Evolutionary conservation across 2,329 filamentous ascomycete genomes (phyloP).

Genomic region (Fusarium praegraminearum): DNA sequence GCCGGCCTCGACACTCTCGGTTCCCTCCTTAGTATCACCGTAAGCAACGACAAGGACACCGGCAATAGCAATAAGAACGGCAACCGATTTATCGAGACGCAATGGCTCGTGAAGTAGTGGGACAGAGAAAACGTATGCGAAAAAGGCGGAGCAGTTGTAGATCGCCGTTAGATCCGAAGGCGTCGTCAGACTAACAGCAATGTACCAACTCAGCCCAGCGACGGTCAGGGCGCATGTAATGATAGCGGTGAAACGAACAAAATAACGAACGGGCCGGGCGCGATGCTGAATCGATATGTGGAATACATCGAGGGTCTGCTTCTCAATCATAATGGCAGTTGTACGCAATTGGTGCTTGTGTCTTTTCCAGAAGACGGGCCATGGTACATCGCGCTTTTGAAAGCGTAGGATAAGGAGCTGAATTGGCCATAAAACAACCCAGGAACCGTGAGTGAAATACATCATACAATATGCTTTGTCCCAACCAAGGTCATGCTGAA

Average conservation of each 20-base stretch:
- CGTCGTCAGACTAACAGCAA: conserved; percentile 93
- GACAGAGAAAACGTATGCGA: conserved; percentile 96
- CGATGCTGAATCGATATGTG: conserved; percentile 54
- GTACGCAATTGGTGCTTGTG: conserved; percentile 64
- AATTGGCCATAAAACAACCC: conserved; percentile 87
- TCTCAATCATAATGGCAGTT: conserved; percentile 84
- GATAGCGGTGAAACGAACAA: conserved; percentile 81
- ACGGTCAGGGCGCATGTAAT: conserved; percentile 89
- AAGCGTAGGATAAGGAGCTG: conserved; percentile 85
- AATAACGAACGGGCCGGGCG: conserved; percentile 70
- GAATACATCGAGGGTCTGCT: conserved; percentile 77
- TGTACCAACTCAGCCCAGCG: conserved; percentile 93
- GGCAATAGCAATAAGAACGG: conserved; percentile 86
- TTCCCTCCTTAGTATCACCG: conserved; percentile 72
- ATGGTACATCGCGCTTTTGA: conserved; percentile 82
- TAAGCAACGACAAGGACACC: conserved; percentile 97
- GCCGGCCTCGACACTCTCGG: conserved; percentile 63
- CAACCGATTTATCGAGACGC: conserved; percentile 84
- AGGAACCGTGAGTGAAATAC: conserved; percentile 96
- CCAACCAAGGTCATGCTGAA: conserved; percentile 93
- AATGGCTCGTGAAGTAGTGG: conserved; percentile 88
- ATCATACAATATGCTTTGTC: conserved; percentile 99
- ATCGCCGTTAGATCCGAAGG: conserved; percentile 96
- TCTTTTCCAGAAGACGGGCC: conserved; percentile 84
- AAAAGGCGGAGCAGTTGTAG: conserved; percentile 99